Evolutionary conservation across 805 yeast species (phyloP), one percentile per base, ranked within the genome.

Genomic region (Metschnikowia rubicola): DNA sequence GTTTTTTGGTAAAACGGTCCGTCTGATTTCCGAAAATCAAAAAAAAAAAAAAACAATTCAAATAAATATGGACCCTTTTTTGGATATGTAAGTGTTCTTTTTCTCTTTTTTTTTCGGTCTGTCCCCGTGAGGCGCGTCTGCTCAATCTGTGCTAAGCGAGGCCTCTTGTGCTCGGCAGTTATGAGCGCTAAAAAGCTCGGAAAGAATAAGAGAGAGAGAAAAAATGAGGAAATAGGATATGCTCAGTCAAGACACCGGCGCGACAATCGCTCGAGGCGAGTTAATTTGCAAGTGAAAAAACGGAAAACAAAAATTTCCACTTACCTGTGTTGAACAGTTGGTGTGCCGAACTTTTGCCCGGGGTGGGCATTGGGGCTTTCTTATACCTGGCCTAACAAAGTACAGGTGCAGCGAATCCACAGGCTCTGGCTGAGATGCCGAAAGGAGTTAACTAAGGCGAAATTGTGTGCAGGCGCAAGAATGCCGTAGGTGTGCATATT

Each of bases 301-400:
- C 30, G 8, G n/a, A 11, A 38, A 33, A 31, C 7, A 31, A 26
- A 21, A 33, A 15, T 1, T n/a, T 12, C 38, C 33, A 43, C 47
- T 34, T 30, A 38, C 32, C 44, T 45, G 41, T 45, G 40, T 40
- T 45, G 38, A 45, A 40, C 44, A 45, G 44, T n/a, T 32, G 37
- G 41, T 30, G 29, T 29, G 31, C 11, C 12, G 38, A 35, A 13
- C 13, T 29, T 19, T 15, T 8, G 13, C 30, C 37, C 34, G 7
- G 37, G 38, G 44, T 37, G 48, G 48, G 48, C 30, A 45, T 34
- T 41, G 15, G 41, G 48, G 41, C 44, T 28, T 10, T 35, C 48
- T 45, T 45, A 45, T 45, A 45, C 34, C 41, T 37, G 34, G 37
- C 35, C 35, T 29, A 13, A 29, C 41, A 12, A 32, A 40, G 36